Evolutionary conservation across 768 basidiomycete species (phyloP).

Genomic region (Amanita thiersii): DNA sequence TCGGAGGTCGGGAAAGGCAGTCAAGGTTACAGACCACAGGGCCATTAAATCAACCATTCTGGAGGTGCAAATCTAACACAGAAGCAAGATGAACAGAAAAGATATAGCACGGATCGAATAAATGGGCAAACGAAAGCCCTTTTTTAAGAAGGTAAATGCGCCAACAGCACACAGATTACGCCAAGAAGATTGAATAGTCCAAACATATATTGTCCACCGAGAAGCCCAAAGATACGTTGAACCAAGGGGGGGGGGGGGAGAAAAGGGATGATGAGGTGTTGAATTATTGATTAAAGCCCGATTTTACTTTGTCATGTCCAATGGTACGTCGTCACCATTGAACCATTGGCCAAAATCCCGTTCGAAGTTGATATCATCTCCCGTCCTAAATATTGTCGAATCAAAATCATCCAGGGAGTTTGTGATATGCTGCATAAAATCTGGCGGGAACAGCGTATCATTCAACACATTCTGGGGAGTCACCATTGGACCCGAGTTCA

Average conservation of each 20-base stretch:
- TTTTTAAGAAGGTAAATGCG: too few species aligned
- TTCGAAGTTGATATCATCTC: conserved; percentile 55
- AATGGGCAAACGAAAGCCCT: too few species aligned
- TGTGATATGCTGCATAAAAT: conserved; percentile 17
- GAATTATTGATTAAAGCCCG: not conserved
- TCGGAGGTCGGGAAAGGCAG: not conserved
- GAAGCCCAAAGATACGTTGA: too few species aligned
- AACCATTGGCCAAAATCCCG: conserved; percentile 76
- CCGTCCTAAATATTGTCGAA: conserved; percentile 29
- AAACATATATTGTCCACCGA: too few species aligned
- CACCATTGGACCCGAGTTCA: conserved; percentile 5
- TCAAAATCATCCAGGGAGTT: conserved; percentile 35
- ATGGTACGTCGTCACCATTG: conserved; percentile 39
- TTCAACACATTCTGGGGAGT: conserved; percentile 3
- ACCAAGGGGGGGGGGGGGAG: not conserved
- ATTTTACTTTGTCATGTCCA: too few species aligned
- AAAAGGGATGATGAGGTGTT: conserved; percentile 2
- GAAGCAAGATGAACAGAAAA: too few species aligned
- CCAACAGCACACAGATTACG: too few species aligned
- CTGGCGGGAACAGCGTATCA: conserved; percentile 8
- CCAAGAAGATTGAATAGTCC: too few species aligned
- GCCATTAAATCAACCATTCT: too few species aligned
- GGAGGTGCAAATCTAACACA: too few species aligned
- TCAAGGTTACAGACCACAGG: not conserved
- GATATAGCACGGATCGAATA: too few species aligned